Percentiles rank a stretch among this genome's conserved stretches.
Conservation (phyloP, 2,329 filamentous ascomycete genomes). For the Hypoxylon sp. region DNA sequence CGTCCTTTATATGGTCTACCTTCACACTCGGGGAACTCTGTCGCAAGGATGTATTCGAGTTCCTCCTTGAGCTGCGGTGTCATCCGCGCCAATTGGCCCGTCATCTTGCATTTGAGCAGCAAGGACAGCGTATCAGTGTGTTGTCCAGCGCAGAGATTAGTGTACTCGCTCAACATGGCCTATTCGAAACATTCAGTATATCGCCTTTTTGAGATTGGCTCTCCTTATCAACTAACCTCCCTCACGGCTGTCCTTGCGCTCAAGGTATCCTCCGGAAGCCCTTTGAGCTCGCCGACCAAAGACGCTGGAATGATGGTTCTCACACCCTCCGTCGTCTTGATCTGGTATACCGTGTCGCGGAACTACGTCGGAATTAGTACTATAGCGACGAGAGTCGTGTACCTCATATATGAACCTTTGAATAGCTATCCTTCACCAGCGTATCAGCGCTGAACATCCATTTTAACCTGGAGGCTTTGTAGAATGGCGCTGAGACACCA, state of each 20-base stretch:
- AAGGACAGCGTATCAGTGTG: conserved; percentile 62
- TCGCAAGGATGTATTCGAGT: conserved; percentile 61
- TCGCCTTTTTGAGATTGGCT: neutral
- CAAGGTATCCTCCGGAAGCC: conserved; percentile 63
- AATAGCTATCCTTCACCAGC: conserved; percentile 64
- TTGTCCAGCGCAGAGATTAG: conserved; percentile 63
- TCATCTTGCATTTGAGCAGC: conserved; percentile 63
- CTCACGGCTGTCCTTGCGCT: conserved; percentile 65
- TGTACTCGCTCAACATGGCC: conserved; percentile 67
- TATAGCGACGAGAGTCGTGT: neutral
- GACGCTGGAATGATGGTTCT: conserved; percentile 64
- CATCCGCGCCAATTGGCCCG: conserved; percentile 63
- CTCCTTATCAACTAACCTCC: conserved; percentile 56
- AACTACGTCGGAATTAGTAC: conserved; percentile 56
- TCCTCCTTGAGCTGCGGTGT: conserved; percentile 63
- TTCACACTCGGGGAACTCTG: conserved; percentile 65
- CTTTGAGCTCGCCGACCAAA: conserved; percentile 63
- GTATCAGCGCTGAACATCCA: conserved; percentile 67
- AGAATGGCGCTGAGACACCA: conserved; percentile 61
- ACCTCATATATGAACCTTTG: conserved; percentile 57
- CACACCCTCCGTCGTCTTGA: conserved; percentile 65
- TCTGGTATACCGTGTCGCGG: conserved; percentile 65
- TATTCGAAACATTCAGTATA: conserved; percentile 45
- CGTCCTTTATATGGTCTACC: conserved; percentile 47
- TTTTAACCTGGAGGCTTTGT: conserved; percentile 63